Evolutionary conservation across 148 eudicot genomes (phyloP).

Genomic region (Rhododendron molle): DNA sequence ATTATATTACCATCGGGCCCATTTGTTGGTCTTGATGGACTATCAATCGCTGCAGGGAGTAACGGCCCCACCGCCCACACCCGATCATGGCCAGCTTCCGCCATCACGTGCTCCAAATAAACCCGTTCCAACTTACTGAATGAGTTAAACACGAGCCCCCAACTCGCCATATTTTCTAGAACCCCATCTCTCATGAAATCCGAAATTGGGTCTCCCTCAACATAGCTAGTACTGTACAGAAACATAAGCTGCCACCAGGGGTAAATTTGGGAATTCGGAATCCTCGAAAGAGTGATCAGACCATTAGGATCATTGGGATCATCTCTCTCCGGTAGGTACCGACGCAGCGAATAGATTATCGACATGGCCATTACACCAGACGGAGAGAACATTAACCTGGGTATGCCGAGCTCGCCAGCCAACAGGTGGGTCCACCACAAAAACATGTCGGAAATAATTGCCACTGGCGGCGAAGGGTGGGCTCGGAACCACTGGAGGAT

Average conservation of each 20-base stretch:
- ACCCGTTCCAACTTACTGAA: constrained; percentile 43
- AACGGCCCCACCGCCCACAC: no score
- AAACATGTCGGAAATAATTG: constrained; percentile 59
- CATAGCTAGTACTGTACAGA: constrained; percentile 23
- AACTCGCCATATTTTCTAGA: constrained; percentile 38
- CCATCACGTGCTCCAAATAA: constrained; percentile 27
- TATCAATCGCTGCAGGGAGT: neutral
- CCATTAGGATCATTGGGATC: neutral
- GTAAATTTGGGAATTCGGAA: constrained; percentile 21
- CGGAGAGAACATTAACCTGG: constrained; percentile 43
- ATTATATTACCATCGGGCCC: neutral
- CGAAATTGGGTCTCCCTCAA: constrained; percentile 36
- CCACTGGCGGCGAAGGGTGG: constrained; percentile 48
- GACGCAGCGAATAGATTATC: constrained; percentile 18
- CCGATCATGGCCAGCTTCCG: constrained; percentile 17
- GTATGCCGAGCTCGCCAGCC: constrained; percentile 36
- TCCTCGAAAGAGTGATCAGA: constrained; percentile 1
- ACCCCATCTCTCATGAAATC: constrained; percentile 33
- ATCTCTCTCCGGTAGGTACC: neutral
- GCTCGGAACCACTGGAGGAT: constrained; percentile 48
- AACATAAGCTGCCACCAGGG: constrained; percentile 26
- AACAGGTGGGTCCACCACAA: constrained; percentile 56
- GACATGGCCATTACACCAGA: constrained; percentile 24
- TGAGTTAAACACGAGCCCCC: constrained; percentile 44
- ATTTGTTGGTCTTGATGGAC: neutral